Evolutionary conservation across 2,329 filamentous ascomycete genomes (phyloP).

Genomic region (Drechslera avenae): DNA sequence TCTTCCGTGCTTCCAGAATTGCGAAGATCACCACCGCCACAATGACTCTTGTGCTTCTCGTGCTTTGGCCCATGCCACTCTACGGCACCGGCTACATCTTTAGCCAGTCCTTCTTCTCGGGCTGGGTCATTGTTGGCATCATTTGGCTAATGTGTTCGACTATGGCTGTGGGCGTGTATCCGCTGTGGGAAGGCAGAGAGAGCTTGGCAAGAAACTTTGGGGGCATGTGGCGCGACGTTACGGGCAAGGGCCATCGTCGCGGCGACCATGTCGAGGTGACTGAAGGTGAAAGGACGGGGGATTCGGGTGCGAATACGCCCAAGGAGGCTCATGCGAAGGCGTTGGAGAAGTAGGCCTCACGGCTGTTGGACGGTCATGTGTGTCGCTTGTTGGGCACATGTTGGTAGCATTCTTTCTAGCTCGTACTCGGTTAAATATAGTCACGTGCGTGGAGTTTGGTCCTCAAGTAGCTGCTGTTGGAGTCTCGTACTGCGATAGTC

Average conservation of each 20-base stretch:
- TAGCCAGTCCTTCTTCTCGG: slow-evolving; percentile 78
- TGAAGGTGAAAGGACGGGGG: slow-evolving; percentile 24
- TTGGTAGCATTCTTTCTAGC: no score
- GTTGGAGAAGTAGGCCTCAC: slow-evolving; percentile 10
- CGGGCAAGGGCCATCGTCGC: slow-evolving; percentile 24
- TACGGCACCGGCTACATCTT: slow-evolving; percentile 84
- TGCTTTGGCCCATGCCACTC: slow-evolving; percentile 92
- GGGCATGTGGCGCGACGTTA: slow-evolving; percentile 36
- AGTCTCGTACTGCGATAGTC: no score
- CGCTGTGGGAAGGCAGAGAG: slow-evolving; percentile 69
- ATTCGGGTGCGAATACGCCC: slow-evolving; percentile 25
- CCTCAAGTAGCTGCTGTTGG: no score
- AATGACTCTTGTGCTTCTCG: slow-evolving; percentile 71
- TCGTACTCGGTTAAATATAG: no score
- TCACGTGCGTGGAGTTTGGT: no score
- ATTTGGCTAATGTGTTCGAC: slow-evolving; percentile 78
- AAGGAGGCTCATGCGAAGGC: slow-evolving; percentile 25
- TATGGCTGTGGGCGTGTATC: slow-evolving; percentile 78
- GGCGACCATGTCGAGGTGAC: slow-evolving; percentile 17
- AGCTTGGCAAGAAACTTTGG: slow-evolving; percentile 32
- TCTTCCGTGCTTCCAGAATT: slow-evolving; percentile 55
- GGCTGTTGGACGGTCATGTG: not conserved
- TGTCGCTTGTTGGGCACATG: no score
- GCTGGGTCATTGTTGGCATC: slow-evolving; percentile 71
- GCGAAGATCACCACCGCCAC: slow-evolving; percentile 63